Evolutionary conservation across 2,329 filamentous ascomycete genomes (phyloP), one percentile per base, ranked within the genome.

Genomic region (Ascocoryne sarcoides): DNA sequence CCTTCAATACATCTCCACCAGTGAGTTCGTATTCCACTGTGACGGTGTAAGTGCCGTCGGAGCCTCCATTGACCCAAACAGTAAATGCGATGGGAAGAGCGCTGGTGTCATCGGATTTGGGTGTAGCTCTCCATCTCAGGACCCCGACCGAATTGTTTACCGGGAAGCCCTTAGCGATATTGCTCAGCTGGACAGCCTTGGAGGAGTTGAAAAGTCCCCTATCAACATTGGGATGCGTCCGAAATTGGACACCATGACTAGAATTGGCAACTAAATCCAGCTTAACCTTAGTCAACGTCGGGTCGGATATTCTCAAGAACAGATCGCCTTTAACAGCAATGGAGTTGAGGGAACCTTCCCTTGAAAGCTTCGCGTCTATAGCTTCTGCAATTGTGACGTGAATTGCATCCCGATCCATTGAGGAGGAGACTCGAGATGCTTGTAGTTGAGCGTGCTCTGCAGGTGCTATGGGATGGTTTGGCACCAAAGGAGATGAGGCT

Each of bases 1-100:
- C 88, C 48, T 79, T 82, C 44, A 98, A 69, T 10, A 76, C 65
- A 50, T 90, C 84, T 2, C 78, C 73, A 37, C 88, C 85, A 1
- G 84, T 90, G 44, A 95, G 75, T 63, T 98, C 92, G 61, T 96
- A 98, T 64, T 96, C 92, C 23, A 96, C 77, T 2, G 90, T 98
- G 58, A 98, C 78, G 50, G 84, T 93, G 63, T 82, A 93, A 56
- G 82, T 88, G 59, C 79, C 78, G 34, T 82, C 77, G 16, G 78
- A 75, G 35, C 85, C 83, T 63, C 89, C 88, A 65, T 95, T 95
- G 45, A 94, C 86, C 92, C 92, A 98, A 28, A 95, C 90, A 2
- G 88, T 95, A 63, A 98, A 96, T 28, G 84, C 92, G 57, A 98
- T 92, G 5, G 92, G 92, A 28, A 93, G 79, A 40, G 89, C 78